Base-by-base conservation (phyloP, 1,284 basidiomycete genomes). In the Porodaedalea pini region DNA sequence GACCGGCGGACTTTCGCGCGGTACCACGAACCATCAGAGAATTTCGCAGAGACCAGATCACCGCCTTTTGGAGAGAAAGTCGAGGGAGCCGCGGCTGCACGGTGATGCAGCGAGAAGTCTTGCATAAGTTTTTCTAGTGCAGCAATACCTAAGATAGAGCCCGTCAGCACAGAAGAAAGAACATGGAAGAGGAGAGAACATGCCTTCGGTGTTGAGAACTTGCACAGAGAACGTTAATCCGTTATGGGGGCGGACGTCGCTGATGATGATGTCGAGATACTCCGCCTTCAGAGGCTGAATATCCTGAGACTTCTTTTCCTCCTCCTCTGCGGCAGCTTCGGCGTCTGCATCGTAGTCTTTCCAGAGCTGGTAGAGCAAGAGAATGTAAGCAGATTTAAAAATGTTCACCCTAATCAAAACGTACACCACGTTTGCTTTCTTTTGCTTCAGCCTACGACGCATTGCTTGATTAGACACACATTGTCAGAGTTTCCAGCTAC, bases 1-100 rank as follows among this genome's bases (percentile, higher is more conserved):
- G 84, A 77, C 36, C 89, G 82, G 60, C 88, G 87, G 62, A 97
- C 86, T 73, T 86, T 90, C 41, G 94, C 94, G 56, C 94, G 89
- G 72, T 97, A 98, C 94, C 94, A 98, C 59, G 87, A 81, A 23
- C 91, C 88, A 71, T 97, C 94, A 19, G 87, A 90, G 71, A 91
- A 92, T 69, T 90, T 90, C 7, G 89, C 94, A 21, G 92, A 92
- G 17, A 98, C 92, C 21, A 97, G 78, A 60, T 98, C 94, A 27
- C 94, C 94, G 17, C 80, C 82, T 67, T 82, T 85, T 1, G 94
- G 95, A 3, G 77, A 74, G 68, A 93, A 95, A 51, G 80, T 81
- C 27, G 85, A 65, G 0, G 88, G 76, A 5, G 80, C 71, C 3
- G 81, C 71, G 17, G 85, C 77, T 37, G 82, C 82, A 51, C 84